Evolutionary conservation across 805 yeast species (phyloP).

Genomic region (Barnettozyma populi): DNA sequence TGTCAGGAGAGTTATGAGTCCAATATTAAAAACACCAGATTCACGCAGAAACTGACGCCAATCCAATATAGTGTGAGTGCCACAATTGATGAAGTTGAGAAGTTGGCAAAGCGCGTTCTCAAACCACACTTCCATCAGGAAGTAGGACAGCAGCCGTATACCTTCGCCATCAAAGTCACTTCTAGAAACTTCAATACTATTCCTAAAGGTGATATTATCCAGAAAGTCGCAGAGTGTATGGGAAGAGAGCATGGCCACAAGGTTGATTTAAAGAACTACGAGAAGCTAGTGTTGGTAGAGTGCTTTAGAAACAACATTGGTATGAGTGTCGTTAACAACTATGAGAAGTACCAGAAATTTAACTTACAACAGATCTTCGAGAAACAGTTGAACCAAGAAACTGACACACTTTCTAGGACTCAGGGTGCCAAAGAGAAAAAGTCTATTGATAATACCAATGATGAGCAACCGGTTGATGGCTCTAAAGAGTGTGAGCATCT

Average conservation of each 20-base stretch:
- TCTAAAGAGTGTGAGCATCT: neutral
- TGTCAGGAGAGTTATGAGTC: constrained; percentile 55
- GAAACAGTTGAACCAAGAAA: constrained; percentile 21
- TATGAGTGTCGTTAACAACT: constrained; percentile 71
- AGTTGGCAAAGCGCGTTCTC: constrained; percentile 54
- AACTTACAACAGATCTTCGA: constrained; percentile 80
- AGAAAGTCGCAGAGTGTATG: constrained; percentile 62
- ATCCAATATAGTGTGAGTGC: constrained; percentile 72
- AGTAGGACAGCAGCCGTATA: constrained; percentile 30
- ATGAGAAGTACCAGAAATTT: constrained; percentile 56
- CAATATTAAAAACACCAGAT: constrained; percentile 56
- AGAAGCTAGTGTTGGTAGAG: constrained; percentile 75
- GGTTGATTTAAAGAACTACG: constrained; percentile 77
- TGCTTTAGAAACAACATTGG: constrained; percentile 89
- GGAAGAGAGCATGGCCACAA: constrained; percentile 65
- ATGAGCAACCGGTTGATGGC: neutral
- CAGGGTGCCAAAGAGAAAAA: constrained; percentile 6
- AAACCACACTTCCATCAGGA: constrained; percentile 60
- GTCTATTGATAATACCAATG: neutral
- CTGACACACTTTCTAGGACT: constrained; percentile 6
- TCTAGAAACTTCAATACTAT: constrained; percentile 73
- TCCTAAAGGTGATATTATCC: constrained; percentile 68
- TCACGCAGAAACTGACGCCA: constrained; percentile 77
- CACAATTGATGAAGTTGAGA: constrained; percentile 57
- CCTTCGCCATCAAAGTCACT: constrained; percentile 77